Evolutionary conservation across 164 flowering plant species (phyloP), one percentile per base, ranked within the genome.

Genomic region (Nymphaea colorata): DNA sequence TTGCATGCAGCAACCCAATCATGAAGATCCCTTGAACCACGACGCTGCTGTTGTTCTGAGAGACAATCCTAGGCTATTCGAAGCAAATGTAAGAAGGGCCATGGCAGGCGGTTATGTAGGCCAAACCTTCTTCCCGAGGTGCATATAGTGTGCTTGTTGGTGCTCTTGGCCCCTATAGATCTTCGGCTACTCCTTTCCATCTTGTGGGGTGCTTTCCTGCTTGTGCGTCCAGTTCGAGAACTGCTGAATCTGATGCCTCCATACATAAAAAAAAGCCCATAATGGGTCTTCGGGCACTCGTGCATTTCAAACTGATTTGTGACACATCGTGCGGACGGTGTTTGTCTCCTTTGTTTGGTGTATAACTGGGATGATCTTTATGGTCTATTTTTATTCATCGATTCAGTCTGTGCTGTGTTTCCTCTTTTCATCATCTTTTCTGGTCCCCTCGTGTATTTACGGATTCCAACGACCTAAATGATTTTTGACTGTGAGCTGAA

Each of bases 71-170:
- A 84, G 76, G 74, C 15, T 80, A 80, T 88, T 88, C 51, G 89
- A 79, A 66, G 75, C 85, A 14, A 82, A 85, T 72, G 94, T 86
- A 73, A 79, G 83, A 71, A 85, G 88, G 75, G 89, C 91, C 44
- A 88, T 88, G 88, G 72, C 84, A 59, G 94, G 91, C 47, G 94
- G 91, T 14, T 81, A 80, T 69, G 88, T 86, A 57, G 94, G 88
- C 14, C 85, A 80, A 60, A 77, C 85, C 64, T 76, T 69, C 69
- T 88, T 88, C 78, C 44, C 84, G 0, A 73, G 87, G 43, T 86
- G 87, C 78, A 75, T 80, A 66, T 84, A 82, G 77, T 51, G 14
- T 51, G 57, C 57, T 51, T 51, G 57, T 15, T 51, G 57, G 8
- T 51, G 57, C 57, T 51, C 57, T 51, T 15, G 57, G 57, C 8